Base-by-base conservation (phyloP, 305 asterid species). In the Plantago coronopus region DNA sequence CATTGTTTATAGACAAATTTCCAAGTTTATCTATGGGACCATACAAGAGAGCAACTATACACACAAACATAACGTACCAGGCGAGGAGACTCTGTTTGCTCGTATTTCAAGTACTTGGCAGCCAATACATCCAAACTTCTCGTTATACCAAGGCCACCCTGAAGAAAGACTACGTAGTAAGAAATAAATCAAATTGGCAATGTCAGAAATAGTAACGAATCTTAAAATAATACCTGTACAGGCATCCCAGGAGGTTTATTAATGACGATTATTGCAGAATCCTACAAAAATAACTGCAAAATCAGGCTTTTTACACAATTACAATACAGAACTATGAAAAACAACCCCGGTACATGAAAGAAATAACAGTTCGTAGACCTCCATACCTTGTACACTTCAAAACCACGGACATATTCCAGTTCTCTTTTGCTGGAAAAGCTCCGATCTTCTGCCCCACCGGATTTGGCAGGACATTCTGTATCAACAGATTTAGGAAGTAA, bases 161-260 rank as follows among this genome's bases (percentile, higher is more conserved):
- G 78, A 75, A 67, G 64, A 58, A 19, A 67, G 57, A 57, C 20
- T 59, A 25, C 20, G 54, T 20, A 55, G 25, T 56, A 53, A 77
- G 58, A 62, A 29, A 57, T 17, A 65, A 17, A 44, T 46, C n/a
- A 14, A 56, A 67, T 54, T 62, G 54, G 74, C 74, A 72, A 44
- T 63, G 43, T 20, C 13, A 70, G 31, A 55, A 55, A 64, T 23
- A 47, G 46, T 43, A 48, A 11, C 2, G 29, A 63, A 17, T 14
- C 25, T 17, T 62, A 44, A 59, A n/a, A 66, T 42, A 19, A 57
- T 68, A 93, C 96, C 96, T 93, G 99, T 57, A 93, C 99, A 45
- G 97, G 91, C 82, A 93, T 79, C 71, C 97, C 95, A 49, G 89
- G 91, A 0, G 96, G 99, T 81, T 89, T 93, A 67, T 93, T 93